Base-by-base conservation (phyloP, 768 basidiomycete genomes). In the Podaxis rugospora region DNA sequence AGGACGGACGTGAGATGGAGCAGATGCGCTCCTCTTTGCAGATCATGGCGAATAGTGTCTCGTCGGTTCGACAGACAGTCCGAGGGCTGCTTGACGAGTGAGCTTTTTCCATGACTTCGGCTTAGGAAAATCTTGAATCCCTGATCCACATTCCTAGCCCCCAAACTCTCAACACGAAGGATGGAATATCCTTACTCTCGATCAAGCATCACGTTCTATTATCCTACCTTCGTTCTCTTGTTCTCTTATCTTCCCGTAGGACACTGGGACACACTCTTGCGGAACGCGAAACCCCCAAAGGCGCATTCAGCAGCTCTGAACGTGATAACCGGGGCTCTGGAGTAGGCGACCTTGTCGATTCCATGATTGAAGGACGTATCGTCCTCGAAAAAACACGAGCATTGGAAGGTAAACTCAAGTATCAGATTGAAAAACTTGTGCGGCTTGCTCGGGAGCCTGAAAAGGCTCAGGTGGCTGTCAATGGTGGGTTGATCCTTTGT, bases 351-450 rank as follows among this genome's bases (percentile, higher is more conserved):
- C 67, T 92, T 5, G 87, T 94, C 5, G 89, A 92, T 66, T 83
- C 84, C 1, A 82, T 93, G 78, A 80, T 95, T 35, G 86, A 96
- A 68, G 81, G 83, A 18, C 85, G 94, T 11, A 77, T 95, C 47
- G 84, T 93, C 7, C 82, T 98, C 49, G 97, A 99, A 70, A 98
- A 97, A 75, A 80, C 90, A 51, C 88, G 89, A 62, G 80, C 85
- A 0, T 80, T 99, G 23, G 95, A 98, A 73, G 79, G 80, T 56
- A 87, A 91, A 68, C 90, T 99, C 82, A 85, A 83, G 51, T 98
- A 99, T 72, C 97, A 98, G 71, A 93, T 99, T 67, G 94, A 98
- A 66, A 98, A 98, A 71, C 83, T 99, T 16, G 83, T 95, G 27
- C 82, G 84, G 62, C 73, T 91, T 4, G 89, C 93, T 0, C 85